These are phyloP conservation scores for Pochonia chlamydosporia DNA, from an alignment of 2,329 filamentous ascomycete species.

Conservation along the genomic window DNA sequence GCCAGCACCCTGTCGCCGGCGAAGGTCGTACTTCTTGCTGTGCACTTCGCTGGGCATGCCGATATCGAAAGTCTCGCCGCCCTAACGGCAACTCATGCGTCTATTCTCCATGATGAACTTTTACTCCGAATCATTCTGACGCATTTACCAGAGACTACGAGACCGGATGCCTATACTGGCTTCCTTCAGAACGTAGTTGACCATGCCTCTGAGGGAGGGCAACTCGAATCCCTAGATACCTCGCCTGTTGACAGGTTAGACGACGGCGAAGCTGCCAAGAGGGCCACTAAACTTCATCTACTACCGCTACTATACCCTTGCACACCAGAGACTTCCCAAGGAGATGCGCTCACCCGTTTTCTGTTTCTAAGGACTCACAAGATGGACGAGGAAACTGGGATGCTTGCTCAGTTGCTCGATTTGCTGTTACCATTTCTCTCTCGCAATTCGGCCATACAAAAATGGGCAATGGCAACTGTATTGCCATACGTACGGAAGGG, in stretches of 20 bases:
- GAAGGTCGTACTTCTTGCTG: slow-evolving; percentile 68
- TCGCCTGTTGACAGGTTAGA: slow-evolving; percentile 51
- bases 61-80: slow-evolving; percentile 58
- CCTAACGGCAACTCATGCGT: slow-evolving; percentile 50
- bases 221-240: slow-evolving; percentile 42
- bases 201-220: not conserved
- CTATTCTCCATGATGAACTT: slow-evolving; percentile 57
- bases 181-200: slow-evolving; percentile 50
- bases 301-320: slow-evolving; percentile 48
- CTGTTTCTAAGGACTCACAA: slow-evolving; percentile 61
- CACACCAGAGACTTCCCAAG: slow-evolving; percentile 38
- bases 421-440: slow-evolving; percentile 64
- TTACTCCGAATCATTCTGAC: slow-evolving; percentile 69
- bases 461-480: slow-evolving; percentile 64
- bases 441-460: slow-evolving; percentile 53
- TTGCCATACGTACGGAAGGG: slow-evolving; percentile 64
- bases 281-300: slow-evolving; percentile 57
- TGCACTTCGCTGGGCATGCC: slow-evolving; percentile 60
- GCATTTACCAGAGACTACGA: slow-evolving; percentile 67
- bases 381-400: slow-evolving; percentile 67
- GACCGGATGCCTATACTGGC: slow-evolving; percentile 55
- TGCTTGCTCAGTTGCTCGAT: slow-evolving; percentile 61
- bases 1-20: slow-evolving; percentile 48
- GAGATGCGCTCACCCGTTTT: slow-evolving; percentile 57
- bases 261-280: slow-evolving; percentile 58